Conservation (phyloP, 768 basidiomycete genomes). For the Dioszegia hungarica region DNA sequence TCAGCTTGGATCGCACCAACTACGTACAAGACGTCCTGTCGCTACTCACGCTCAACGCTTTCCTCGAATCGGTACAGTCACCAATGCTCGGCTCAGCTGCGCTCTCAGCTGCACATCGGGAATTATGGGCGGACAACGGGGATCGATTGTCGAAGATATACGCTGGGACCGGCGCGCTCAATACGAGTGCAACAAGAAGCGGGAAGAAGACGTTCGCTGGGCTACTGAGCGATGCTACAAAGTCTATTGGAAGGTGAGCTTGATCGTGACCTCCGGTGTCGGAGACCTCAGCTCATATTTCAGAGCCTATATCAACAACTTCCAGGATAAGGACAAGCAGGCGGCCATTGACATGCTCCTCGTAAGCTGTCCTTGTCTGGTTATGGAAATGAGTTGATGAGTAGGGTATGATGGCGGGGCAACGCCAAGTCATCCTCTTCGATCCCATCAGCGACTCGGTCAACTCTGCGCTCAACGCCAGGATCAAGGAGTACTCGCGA, state of each 20-base stretch:
- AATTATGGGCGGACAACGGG: conserved; percentile 77
- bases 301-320: conserved; percentile 95
- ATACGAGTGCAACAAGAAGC: conserved; percentile 90
- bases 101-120: conserved; percentile 82
- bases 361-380: conserved; percentile 53
- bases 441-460: conserved; percentile 91
- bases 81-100: conserved; percentile 56
- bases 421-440: conserved; percentile 81
- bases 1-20: conserved; percentile 91
- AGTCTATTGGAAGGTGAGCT: conserved; percentile 58
- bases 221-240: conserved; percentile 90
- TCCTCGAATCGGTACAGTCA: conserved; percentile 68
- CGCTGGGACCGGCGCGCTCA: conserved; percentile 72
- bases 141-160: conserved; percentile 74
- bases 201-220: conserved; percentile 94
- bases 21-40: conserved; percentile 95
- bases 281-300: not conserved
- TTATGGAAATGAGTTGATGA: not conserved
- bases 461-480: conserved; percentile 61
- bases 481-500: conserved; percentile 81
- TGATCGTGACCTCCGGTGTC: not conserved
- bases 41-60: conserved; percentile 71
- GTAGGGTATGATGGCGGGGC: conserved; percentile 89
- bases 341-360: conserved; percentile 91
- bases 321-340: conserved; percentile 93